phyloP scores from a whole-genome alignment of 2,329 filamentous ascomycete genomes.

The Canariomyces notabilis region DNA sequence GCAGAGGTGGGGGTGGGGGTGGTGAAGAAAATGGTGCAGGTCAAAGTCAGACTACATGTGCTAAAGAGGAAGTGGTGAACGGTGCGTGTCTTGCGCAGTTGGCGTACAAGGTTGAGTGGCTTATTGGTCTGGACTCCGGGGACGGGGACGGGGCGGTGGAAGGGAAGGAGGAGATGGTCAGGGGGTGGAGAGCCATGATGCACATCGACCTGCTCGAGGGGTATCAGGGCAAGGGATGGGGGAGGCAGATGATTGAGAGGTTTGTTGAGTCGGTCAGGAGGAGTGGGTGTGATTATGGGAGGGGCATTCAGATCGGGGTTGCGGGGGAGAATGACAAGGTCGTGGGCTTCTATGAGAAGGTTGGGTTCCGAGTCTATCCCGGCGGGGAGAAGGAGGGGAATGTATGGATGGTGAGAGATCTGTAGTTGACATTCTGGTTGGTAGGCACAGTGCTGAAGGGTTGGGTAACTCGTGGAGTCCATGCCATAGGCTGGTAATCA shows the following conservation, averaged over 20 bases:
- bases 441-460: background rate
- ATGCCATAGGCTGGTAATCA: no score
- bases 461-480: no score
- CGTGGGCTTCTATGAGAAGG: conserved; percentile 43
- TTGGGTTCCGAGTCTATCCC: conserved; percentile 39
- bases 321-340: conserved; percentile 44
- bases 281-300: conserved; percentile 27
- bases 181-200: conserved; percentile 40
- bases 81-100: conserved; percentile 36
- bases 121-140: conserved; percentile 39
- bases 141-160: no score
- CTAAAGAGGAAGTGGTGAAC: conserved; percentile 24
- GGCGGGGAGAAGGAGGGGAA: conserved; percentile 33
- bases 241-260: conserved; percentile 35
- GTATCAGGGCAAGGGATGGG: conserved; percentile 42
- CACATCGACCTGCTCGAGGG: conserved; percentile 44
- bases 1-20: conserved; percentile 12
- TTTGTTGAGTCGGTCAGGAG: conserved; percentile 37
- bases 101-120: conserved; percentile 37
- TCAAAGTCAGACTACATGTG: no score
- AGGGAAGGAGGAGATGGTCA: conserved; percentile 33
- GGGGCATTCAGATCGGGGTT: conserved; percentile 41
- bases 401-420: conserved; percentile 40
- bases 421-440: conserved; percentile 21
- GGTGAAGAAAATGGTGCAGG: background rate